Conservation (phyloP, 108 stramenopile genomes). For the Nannochloropsis oceanica region DNA sequence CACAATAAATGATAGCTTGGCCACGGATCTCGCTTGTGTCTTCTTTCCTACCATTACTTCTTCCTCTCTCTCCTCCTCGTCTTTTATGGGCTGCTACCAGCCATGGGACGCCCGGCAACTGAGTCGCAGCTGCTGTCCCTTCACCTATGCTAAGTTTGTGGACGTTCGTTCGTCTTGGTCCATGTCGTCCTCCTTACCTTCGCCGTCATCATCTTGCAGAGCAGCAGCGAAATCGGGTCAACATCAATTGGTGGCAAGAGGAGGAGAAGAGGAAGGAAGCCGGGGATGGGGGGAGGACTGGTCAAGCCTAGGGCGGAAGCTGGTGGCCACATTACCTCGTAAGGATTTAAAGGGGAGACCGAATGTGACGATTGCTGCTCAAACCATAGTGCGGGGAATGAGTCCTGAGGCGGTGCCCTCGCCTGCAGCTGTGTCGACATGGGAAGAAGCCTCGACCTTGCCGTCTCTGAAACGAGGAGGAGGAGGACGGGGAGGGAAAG, state of each 20-base stretch:
- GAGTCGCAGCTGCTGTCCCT: neutral
- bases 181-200: neutral
- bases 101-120: constrained; percentile 10
- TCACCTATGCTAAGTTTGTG: constrained; percentile 13
- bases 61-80: neutral
- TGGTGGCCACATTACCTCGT: neutral
- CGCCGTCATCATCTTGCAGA: neutral
- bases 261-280: neutral
- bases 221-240: neutral
- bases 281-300: neutral
- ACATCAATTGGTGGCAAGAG: neutral
- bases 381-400: constrained; percentile 1
- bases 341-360: neutral
- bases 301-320: neutral
- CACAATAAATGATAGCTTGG: constrained; percentile 3
- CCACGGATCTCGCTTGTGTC: constrained; percentile 12
- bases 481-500: neutral
- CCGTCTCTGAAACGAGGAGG: neutral
- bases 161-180: constrained; percentile 23
- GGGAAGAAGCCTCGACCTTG: too few species aligned
- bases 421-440: too few species aligned
- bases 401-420: too few species aligned
- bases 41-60: constrained; percentile 9
- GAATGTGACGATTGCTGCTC: constrained; percentile 5
- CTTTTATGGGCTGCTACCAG: neutral